Evolutionary conservation across 2,329 filamentous ascomycete genomes (phyloP), one percentile per base, ranked within the genome.

Genomic region (Ambrosiella cleistominuta): DNA sequence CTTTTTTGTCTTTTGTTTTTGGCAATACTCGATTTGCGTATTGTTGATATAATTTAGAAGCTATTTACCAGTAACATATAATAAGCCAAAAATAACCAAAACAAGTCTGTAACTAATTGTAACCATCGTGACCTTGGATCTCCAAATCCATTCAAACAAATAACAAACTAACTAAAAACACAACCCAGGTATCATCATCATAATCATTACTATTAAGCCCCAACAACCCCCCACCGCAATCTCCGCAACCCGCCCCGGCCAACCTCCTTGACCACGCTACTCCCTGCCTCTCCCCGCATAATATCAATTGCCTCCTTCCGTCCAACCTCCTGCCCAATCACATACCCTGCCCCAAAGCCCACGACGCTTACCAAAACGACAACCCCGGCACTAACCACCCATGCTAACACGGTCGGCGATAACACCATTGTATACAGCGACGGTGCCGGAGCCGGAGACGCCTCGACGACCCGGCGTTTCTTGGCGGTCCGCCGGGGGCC

Each of bases 311-410:
- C 35, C 64, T 85, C 81, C 62, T 83, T 78, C 39, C 78, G 74
- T 2, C 82, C 82, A 27, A 82, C 80, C 63, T 85, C 82, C 35
- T 81, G 73, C 4, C 82, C 82, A 60, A 84, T 80, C 27, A 83
- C 81, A 64, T 83, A 84, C 9, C 82, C 82, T 7, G 82, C 82
- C 2, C 82, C 80, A 63, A 86, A 85, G 1, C 81, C 81, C 39
- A 85, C 81, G 1, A 83, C 82, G 7, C 79, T 82, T 2, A 85
- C 78, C 9, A 86, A 72, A 7, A 85, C 80, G 1, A 85, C 78
- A 1, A 85, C 81, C 15, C 82, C 81, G 7, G 82, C 81, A 59
- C 78, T 80, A 57, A 85, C 74, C 5, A 82, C 79, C 79, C 81
- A 84, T 0, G 81, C 80, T 54, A 83, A 66, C 7, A 83, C 68